Evolutionary conservation across 2,329 filamentous ascomycete genomes (phyloP).

Genomic region (Paraphaeosphaeria sporulosa): DNA sequence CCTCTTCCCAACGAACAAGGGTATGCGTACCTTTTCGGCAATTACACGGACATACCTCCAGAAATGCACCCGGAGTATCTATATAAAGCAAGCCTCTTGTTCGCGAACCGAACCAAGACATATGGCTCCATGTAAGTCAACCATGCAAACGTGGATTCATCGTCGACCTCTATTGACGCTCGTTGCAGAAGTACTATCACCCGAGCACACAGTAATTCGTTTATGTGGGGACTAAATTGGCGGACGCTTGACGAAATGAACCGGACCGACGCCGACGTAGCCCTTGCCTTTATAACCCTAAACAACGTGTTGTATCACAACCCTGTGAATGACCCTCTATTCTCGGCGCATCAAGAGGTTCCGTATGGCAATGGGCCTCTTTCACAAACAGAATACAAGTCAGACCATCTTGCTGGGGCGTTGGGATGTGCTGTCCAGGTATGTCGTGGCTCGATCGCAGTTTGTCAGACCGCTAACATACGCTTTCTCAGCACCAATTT

Average conservation of each 20-base stretch:
- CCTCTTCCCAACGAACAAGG: neutral
- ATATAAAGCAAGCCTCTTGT: neutral
- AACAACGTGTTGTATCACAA: constrained; percentile 5
- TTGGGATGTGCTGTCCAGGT: constrained; percentile 12
- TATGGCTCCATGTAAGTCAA: constrained; percentile 3
- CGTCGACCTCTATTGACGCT: neutral
- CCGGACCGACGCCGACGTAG: constrained; percentile 12
- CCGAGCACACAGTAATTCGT: neutral
- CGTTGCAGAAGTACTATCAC: neutral
- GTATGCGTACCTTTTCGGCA: neutral
- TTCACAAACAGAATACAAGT: neutral
- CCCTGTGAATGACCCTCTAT: constrained; percentile 15
- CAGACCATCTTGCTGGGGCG: constrained; percentile 5
- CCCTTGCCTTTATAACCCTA: neutral
- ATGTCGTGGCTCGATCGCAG: neutral
- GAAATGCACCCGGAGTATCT: neutral
- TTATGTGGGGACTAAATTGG: neutral
- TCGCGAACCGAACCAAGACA: neutral
- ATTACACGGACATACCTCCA: neutral
- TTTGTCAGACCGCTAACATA: neutral
- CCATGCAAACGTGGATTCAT: neutral
- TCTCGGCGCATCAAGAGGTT: constrained; percentile 5
- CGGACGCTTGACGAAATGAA: constrained; percentile 11
- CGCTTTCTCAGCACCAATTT: constrained; percentile 9
- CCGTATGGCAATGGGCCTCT: neutral